These are phyloP conservation scores for Filosporella fistucella DNA, from an alignment of 495 filamentous ascomycete species.

Conservation along the genomic window DNA sequence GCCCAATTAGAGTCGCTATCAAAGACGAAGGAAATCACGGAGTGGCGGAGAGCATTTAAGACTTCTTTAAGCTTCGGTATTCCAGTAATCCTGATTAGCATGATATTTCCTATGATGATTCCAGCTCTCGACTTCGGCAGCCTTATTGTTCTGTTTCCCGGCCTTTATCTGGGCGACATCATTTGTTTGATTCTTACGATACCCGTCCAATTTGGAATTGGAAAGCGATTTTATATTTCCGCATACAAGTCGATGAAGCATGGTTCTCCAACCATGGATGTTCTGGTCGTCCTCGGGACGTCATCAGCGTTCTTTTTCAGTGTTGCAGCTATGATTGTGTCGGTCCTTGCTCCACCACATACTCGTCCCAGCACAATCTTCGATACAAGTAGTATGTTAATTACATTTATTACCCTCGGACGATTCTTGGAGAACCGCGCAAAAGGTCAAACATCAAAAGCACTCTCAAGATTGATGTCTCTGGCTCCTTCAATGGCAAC, in stretches of 20 bases:
- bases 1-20: slow-evolving; percentile 93
- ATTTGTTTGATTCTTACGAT: slow-evolving; percentile 79
- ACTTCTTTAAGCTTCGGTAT: slow-evolving; percentile 76
- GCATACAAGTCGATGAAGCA: slow-evolving; percentile 91
- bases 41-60: slow-evolving; percentile 79
- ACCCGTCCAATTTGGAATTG: slow-evolving; percentile 95
- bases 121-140: slow-evolving; percentile 68
- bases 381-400: slow-evolving; percentile 97
- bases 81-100: slow-evolving; percentile 88
- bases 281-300: slow-evolving; percentile 89
- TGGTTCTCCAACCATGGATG: slow-evolving; percentile 93
- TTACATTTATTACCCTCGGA: slow-evolving; percentile 91
- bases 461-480: slow-evolving; percentile 92
- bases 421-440: slow-evolving; percentile 92
- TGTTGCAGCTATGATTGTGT: slow-evolving; percentile 79
- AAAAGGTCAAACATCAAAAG: slow-evolving; percentile 95
- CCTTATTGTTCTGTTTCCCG: slow-evolving; percentile 56
- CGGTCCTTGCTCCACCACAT: slow-evolving; percentile 65
- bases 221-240: slow-evolving; percentile 84
- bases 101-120: slow-evolving; percentile 80
- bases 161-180: slow-evolving; percentile 83
- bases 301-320: slow-evolving; percentile 99
- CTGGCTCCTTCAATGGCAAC: slow-evolving; percentile 94
- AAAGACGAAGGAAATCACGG: slow-evolving; percentile 92
- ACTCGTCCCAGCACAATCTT: slow-evolving; percentile 81